These are phyloP conservation scores for Xylaria castorea DNA, from an alignment of 495 filamentous ascomycete genomes.

Conservation along the genomic window DNA sequence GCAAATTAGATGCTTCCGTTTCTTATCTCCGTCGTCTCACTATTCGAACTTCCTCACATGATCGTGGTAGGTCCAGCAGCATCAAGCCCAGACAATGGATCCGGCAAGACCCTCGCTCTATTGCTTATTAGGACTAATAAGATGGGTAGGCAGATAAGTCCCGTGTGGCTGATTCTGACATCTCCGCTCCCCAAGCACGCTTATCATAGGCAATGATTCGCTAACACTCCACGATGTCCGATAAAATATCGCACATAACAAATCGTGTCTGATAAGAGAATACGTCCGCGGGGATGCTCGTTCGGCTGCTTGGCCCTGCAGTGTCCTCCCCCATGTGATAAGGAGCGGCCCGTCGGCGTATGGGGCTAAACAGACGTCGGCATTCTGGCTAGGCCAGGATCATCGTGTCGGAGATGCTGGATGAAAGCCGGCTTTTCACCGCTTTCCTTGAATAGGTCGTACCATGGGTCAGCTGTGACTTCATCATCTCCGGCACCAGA, in stretches of 20 bases:
- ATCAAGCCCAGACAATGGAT: neutral
- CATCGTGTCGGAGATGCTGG: constrained; percentile 17
- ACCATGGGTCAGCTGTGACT: neutral
- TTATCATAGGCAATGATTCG: constrained; percentile 44
- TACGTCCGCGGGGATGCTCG: constrained; percentile 37
- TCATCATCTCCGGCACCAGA: constrained; percentile 9
- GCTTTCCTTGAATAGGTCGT: constrained; percentile 1
- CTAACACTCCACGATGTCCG: constrained; percentile 22
- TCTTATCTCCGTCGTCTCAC: constrained; percentile 18
- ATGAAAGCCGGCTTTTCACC: neutral
- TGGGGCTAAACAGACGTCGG: constrained; percentile 11
- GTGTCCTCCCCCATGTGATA: neutral
- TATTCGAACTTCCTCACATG: constrained; percentile 14
- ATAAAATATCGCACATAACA: constrained; percentile 26
- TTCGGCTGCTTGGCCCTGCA: neutral
- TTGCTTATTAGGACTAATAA: constrained; percentile 4
- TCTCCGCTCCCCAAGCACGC: constrained; percentile 38
- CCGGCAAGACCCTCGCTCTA: constrained; percentile 1
- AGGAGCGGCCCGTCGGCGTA: neutral
- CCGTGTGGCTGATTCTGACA: constrained; percentile 38
- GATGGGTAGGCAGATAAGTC: neutral
- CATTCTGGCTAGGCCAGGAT: constrained; percentile 13
- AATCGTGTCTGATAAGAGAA: constrained; percentile 38
- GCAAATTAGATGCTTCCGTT: constrained; percentile 17
- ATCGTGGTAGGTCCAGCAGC: neutral